Conservation (phyloP, 2,329 filamentous ascomycete species). For the Paradendryphiella salina region DNA sequence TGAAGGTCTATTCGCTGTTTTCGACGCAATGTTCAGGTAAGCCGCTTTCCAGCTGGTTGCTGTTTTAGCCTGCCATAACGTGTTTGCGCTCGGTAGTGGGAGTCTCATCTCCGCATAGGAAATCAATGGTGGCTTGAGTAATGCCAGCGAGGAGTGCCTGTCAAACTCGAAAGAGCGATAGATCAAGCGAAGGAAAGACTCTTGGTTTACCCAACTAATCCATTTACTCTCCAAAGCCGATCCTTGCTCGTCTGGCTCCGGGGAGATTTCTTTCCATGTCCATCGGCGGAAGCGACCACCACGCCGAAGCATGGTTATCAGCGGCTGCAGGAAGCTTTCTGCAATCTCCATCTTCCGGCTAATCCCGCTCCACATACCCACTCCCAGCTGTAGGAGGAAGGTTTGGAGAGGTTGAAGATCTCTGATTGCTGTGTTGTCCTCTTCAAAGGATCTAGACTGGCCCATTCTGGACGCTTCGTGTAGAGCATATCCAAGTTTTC, state of each 20-base stretch:
- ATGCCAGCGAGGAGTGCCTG: constrained; percentile 67
- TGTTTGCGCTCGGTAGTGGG: constrained; percentile 64
- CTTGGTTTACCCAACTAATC: constrained; percentile 65
- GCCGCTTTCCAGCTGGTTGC: constrained; percentile 67
- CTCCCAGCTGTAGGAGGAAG: constrained; percentile 55
- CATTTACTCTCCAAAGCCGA: constrained; percentile 65
- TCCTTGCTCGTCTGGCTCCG: constrained; percentile 60
- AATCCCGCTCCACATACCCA: constrained; percentile 63
- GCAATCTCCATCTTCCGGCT: constrained; percentile 63
- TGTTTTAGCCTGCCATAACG: constrained; percentile 67
- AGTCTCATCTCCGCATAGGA: constrained; percentile 71
- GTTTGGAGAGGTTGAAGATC: constrained; percentile 58
- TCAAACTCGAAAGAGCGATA: constrained; percentile 69
- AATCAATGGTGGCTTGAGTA: constrained; percentile 66
- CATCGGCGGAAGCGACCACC: constrained; percentile 63
- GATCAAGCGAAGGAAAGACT: constrained; percentile 69
- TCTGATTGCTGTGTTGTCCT: constrained; percentile 55
- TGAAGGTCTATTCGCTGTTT: constrained; percentile 27
- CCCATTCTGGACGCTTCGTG: constrained; percentile 54
- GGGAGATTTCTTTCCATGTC: constrained; percentile 57
- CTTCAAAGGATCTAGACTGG: constrained; percentile 50
- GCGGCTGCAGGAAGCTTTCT: constrained; percentile 60
- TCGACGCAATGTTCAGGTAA: constrained; percentile 52
- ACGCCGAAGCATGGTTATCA: constrained; percentile 60
- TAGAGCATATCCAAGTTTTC: constrained; percentile 62